Conservation (phyloP, 106 monocot genomes). For the Phalaenopsis equestris region DNA sequence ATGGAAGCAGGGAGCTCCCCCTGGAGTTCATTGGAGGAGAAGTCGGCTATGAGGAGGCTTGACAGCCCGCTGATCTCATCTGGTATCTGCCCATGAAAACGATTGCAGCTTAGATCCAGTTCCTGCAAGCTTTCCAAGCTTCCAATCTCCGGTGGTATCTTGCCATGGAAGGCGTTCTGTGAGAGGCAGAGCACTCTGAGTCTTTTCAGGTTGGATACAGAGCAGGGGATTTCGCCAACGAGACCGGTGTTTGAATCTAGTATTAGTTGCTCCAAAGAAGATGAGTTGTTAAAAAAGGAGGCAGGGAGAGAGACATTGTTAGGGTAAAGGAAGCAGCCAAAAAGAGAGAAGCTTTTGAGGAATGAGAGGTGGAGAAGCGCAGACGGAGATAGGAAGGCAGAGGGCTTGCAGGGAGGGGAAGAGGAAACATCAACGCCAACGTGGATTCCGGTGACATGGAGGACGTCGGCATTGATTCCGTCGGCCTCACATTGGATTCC, state of each 20-base stretch:
- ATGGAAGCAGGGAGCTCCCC: constrained; percentile 37
- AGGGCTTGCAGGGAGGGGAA: constrained; percentile 41
- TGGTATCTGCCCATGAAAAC: constrained; percentile 36
- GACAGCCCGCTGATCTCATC: constrained; percentile 29
- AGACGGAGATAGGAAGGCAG: constrained; percentile 20
- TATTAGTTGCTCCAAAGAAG: constrained; percentile 51
- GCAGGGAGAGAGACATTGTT: constrained; percentile 22
- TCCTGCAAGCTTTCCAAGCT: constrained; percentile 31
- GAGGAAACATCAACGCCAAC: constrained; percentile 44
- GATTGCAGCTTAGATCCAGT: constrained; percentile 68
- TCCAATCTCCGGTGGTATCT: constrained; percentile 33
- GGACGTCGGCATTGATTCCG: neutral
- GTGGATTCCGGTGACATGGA: constrained; percentile 60
- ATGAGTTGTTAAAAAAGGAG: constrained; percentile 45
- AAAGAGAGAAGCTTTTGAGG: constrained; percentile 61
- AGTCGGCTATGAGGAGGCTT: constrained; percentile 48
- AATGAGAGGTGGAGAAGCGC: constrained; percentile 39
- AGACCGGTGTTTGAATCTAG: constrained; percentile 54
- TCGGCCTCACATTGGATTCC: constrained; percentile 57
- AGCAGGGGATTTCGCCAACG: constrained; percentile 34
- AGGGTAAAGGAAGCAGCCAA: constrained; percentile 36
- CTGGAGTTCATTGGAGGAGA: constrained; percentile 41
- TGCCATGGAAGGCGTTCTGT: constrained; percentile 41
- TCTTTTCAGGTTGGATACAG: constrained; percentile 10
- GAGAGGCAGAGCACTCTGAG: constrained; percentile 58